Evolutionary conservation across 139 green algal genomes (phyloP), one percentile per base, ranked within the genome.

Genomic region (Micractinium conductrix): DNA sequence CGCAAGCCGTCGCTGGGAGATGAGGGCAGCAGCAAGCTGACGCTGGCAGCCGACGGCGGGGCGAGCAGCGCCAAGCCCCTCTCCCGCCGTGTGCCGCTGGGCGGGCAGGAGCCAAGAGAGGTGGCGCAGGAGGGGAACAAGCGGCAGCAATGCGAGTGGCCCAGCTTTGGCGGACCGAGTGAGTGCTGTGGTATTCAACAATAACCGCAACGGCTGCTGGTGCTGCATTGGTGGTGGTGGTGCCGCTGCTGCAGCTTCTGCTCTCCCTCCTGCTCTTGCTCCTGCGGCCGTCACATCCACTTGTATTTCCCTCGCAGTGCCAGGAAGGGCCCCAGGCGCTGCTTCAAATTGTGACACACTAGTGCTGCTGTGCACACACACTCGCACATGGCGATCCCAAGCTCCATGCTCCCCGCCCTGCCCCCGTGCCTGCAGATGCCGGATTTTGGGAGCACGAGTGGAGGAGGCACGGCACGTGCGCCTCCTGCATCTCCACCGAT

Each of bases 381-480:
- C n/a, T n/a, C n/a, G n/a, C n/a, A n/a, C n/a, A 58, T 58, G 48
- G 12, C 48, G 48, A 10, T 14, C 48, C 2, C 55, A 65, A n/a
- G 12, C 55, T 4, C 55, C 8, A 28, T 8, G 55, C 19, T 4
- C 55, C 55, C 55, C 30, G 19, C 26, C 14, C 33, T 72, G 65
- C 17, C n/a, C 0, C 2, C 35, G 4, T 43, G 33, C 65, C 33
- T 62, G 65, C 65, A 72, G 65, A 72, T 16, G n/a, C 24, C 14
- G 33, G 43, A 33, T 94, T 95, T 50, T 93, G 90, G 90, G 86
- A 74, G 22, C 89, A 95, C 72, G 91, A 95, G 79, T 94, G 89
- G 89, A 78, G 48, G 37, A 91, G 88, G 72, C 92, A 95, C 76
- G 92, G 92, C 76, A 94, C 91, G 30, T 95, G 92, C 78, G 86